Base-by-base conservation (phyloP, 1,139 yeast genomes). In the Lodderomyces elongisporus region DNA sequence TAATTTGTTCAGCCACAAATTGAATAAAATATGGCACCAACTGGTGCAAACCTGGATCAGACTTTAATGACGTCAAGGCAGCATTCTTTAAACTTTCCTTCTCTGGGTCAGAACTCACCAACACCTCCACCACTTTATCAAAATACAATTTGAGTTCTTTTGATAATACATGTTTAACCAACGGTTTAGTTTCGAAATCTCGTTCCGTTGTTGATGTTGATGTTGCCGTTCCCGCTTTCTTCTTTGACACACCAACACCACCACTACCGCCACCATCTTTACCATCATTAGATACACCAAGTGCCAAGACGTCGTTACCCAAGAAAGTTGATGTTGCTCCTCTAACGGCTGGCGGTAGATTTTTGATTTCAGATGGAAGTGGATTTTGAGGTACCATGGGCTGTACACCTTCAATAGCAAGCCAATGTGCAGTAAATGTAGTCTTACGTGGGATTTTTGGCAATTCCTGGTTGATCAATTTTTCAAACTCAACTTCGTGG, bases 311-410 rank as follows among this genome's bases (percentile, higher is more conserved):
- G 43, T 66, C 72, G 43, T 59, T 63, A 30, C 73, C 73, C 33
- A 67, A 51, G 8, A 63, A 55, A 2, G 73, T 60, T 4, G 70
- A 60, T 9, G 84, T 77, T 4, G 89, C 85, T 28, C 93, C 93
- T 49, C 93, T 66, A 27, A 76, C 70, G 13, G 76, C 65, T 2
- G 89, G 83, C 27, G 85, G 80, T 16, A 81, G 55, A 34, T 70
- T 67, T 50, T 77, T 78, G 36, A 83, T 77, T 47, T 83, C 94
- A 27, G 79, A 70, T 16, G 89, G 77, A 29, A 84, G 75, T 23
- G 99, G 99, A 60, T 93, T 93, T 59, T 93, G 98, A 2, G 96
- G 95, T 37, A 93, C 91, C 34, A 93, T 83, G 1, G 99, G 98
- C 54, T 93, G 99, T 3, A 93, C 96, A 35, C 99, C 99, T 60